Evolutionary conservation across 1,284 basidiomycete genomes (phyloP).

Genomic region (Heterobasidion parviporum): DNA sequence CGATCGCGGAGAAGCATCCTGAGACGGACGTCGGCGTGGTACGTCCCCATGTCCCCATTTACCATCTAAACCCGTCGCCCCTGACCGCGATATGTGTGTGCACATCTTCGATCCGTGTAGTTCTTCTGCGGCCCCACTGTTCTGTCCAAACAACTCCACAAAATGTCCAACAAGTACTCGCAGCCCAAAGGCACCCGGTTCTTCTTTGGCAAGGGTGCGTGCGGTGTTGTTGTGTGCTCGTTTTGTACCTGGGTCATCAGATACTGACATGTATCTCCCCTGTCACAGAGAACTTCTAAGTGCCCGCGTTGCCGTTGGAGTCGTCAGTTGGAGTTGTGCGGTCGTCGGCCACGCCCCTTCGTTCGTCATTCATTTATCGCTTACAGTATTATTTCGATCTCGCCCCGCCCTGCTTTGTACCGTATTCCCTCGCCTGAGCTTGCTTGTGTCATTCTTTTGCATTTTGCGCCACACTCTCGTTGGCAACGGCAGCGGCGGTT

Average conservation of each 20-base stretch:
- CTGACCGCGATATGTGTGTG: neutral
- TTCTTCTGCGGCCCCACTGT: slow-evolving; percentile 77
- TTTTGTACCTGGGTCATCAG: neutral
- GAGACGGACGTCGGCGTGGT: slow-evolving; percentile 82
- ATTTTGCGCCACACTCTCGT: no score
- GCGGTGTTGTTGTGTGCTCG: neutral
- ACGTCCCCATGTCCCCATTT: slow-evolving; percentile 8
- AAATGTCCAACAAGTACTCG: slow-evolving; percentile 82
- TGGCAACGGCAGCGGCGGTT: no score
- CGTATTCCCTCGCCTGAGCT: no score
- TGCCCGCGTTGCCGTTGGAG: neutral
- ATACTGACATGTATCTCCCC: neutral
- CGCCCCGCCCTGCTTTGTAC: neutral
- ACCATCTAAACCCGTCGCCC: neutral
- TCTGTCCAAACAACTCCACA: slow-evolving; percentile 64
- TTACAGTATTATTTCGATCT: neutral
- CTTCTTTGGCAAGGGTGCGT: slow-evolving; percentile 78
- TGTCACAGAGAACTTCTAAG: slow-evolving; percentile 26
- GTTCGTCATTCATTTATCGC: neutral
- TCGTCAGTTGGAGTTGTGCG: neutral
- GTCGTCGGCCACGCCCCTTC: neutral
- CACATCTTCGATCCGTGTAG: slow-evolving; percentile 20
- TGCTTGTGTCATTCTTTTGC: no score
- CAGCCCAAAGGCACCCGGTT: slow-evolving; percentile 72
- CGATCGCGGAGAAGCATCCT: slow-evolving; percentile 70